Percentiles rank a stretch among this genome's conserved stretches.
phyloP scores from a whole-genome alignment of 1,284 basidiomycete species.

The Cryptococcus maquisensis region DNA sequence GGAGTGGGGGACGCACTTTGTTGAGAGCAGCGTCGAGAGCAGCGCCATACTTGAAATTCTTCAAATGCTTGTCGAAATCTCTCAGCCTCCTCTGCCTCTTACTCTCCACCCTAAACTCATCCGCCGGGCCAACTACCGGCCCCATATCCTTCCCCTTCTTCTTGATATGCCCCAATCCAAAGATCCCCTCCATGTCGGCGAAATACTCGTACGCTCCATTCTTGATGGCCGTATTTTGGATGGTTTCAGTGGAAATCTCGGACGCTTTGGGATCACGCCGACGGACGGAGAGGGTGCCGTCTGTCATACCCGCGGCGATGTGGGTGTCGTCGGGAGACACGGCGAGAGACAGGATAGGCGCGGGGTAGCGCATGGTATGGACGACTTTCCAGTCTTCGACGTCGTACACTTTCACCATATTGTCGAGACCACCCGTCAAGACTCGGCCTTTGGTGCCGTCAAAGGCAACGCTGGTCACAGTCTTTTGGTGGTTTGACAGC shows the following conservation, averaged over 20 bases:
- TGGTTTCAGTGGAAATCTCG: constrained; percentile 55
- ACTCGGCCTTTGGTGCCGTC: constrained; percentile 64
- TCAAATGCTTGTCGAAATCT: constrained; percentile 85
- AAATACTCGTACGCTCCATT: constrained; percentile 70
- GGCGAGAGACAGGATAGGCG: constrained; percentile 85
- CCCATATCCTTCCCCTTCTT: constrained; percentile 53
- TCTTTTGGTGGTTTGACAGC: constrained; percentile 96
- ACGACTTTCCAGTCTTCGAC: constrained; percentile 89
- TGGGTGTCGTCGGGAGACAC: constrained; percentile 96
- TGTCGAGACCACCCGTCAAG: constrained; percentile 86
- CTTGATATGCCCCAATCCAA: constrained; percentile 60
- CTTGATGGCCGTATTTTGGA: constrained; percentile 53
- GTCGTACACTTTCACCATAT: constrained; percentile 98
- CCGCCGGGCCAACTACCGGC: constrained; percentile 54
- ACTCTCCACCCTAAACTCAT: constrained; percentile 72
- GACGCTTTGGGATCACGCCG: constrained; percentile 71
- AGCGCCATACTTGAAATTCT: constrained; percentile 90
- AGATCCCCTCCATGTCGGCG: constrained; percentile 56
- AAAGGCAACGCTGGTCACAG: constrained; percentile 83
- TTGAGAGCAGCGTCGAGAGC: constrained; percentile 84
- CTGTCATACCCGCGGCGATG: constrained; percentile 92
- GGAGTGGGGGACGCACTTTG: constrained; percentile 57
- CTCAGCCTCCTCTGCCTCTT: constrained; percentile 68
- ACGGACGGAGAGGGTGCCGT: constrained; percentile 87
- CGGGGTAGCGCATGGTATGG: constrained; percentile 98